Percentiles rank a stretch among this genome's conserved stretches.
Conservation (phyloP, 1,284 basidiomycete species). For the Cutaneotrichosporon spelunceum region DNA sequence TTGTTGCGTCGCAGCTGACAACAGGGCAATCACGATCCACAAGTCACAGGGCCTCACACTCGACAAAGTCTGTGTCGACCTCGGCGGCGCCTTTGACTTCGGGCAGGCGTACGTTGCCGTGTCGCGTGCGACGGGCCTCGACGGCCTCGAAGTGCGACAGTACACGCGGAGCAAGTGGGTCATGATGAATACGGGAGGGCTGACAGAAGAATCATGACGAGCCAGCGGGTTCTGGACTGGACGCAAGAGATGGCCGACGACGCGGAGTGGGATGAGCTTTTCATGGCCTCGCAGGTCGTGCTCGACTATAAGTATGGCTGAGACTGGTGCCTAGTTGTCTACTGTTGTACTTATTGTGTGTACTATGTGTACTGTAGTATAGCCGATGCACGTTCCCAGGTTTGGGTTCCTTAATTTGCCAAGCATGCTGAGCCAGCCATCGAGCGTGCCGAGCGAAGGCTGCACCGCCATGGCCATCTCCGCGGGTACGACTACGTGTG, state of each 20-base stretch:
- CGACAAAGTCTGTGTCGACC: constrained; percentile 62
- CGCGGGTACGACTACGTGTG: no score
- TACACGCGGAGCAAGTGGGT: constrained; percentile 2
- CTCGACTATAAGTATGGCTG: no score
- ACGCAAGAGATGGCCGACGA: constrained; percentile 13
- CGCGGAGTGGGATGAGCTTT: constrained; percentile 7
- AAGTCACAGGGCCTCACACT: constrained; percentile 55
- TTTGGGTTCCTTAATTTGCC: no score
- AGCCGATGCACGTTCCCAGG: no score
- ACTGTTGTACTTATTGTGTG: not conserved
- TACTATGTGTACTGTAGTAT: not conserved
- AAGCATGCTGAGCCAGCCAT: no score
- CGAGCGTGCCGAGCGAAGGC: no score
- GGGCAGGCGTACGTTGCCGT: constrained; percentile 46
- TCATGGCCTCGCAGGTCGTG: not conserved
- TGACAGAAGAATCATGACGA: constrained; percentile 15
- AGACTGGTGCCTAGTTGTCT: not conserved
- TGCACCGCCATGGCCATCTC: no score
- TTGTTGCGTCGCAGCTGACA: not conserved
- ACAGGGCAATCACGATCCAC: constrained; percentile 42
- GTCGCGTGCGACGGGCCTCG: constrained; percentile 38
- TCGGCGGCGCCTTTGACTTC: constrained; percentile 54
- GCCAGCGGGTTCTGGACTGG: constrained; percentile 14
- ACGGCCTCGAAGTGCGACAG: constrained; percentile 29
- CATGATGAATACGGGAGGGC: not conserved